Evolutionary conservation across 164 flowering plant genomes (phyloP), one percentile per base, ranked within the genome.

Genomic region (grape (Vitis vinifera)): DNA sequence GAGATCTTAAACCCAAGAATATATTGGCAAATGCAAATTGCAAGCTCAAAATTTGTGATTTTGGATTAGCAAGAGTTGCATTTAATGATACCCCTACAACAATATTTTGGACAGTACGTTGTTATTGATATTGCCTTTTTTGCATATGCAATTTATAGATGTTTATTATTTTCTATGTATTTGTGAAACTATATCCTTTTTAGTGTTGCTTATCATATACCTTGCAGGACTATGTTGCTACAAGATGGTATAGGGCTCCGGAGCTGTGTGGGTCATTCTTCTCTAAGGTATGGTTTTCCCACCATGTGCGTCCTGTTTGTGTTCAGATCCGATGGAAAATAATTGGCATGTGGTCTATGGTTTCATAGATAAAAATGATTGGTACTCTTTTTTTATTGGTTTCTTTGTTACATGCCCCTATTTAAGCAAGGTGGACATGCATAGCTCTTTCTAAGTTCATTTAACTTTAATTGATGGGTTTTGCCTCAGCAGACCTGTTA

Each of bases 211-310:
- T 71, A 5, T 71, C 2, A 44, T 62, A 9, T 30, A 12, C 48
- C 13, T 30, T 75, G 62, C 80, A 88, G 92, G 92, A 88, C 63
- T 88, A 88, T 75, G 90, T 88, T 74, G 92, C 92, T 23, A 88
- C 92, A 47, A 82, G 92, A 80, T 88, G 92, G 92, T 88, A 88
- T 67, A 83, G 92, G 71, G 92, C 92, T 62, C 92, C 92, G 10
- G 92, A 88, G 77, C 79, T 88, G 47, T 88, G 92, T 73, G 92
- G 92, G 63, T 88, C 92, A 15, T 88, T 88, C 76, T 85, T 70
- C 69, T 79, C 86, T 37, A 88, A 85, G 92, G 92, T 88, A 82
- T 73, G 53, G 47, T 19, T 69, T 64, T 56, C 30, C 51, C 16
- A 16, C 7, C 16, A n/a, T 30, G 10, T 19, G 12, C 23, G 59